These are phyloP conservation scores for cucumber (Cucumis sativus) DNA, from an alignment of 306 rosid genomes.

Conservation along the genomic window DNA sequence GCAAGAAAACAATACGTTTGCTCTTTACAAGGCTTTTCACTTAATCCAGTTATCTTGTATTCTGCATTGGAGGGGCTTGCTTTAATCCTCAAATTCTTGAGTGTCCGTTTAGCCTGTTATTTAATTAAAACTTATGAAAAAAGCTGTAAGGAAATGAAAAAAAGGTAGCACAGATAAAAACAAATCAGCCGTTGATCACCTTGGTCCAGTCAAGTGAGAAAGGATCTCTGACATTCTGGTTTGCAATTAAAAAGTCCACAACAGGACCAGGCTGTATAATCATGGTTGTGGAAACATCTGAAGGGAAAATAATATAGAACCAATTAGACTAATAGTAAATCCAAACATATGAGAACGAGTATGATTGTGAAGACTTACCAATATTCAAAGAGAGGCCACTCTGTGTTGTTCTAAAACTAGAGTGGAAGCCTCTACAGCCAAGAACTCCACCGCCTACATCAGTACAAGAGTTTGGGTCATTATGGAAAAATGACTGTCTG, in stretches of 20 bases:
- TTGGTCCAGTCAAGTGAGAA: constrained; percentile 64
- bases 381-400: constrained; percentile 76
- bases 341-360: neutral
- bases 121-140: neutral
- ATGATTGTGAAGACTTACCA: constrained; percentile 22
- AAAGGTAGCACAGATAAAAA: neutral
- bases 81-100: constrained; percentile 69
- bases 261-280: constrained; percentile 80
- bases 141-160: neutral
- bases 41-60: constrained; percentile 76
- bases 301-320: neutral
- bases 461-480: constrained; percentile 38
- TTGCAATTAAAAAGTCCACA: constrained; percentile 69
- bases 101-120: constrained; percentile 63
- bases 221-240: constrained; percentile 70
- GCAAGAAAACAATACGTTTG: constrained; percentile 32
- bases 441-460: constrained; percentile 92
- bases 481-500: constrained; percentile 75
- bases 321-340: neutral
- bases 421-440: constrained; percentile 83
- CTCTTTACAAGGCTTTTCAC: constrained; percentile 64
- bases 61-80: constrained; percentile 58
- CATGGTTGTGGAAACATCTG: constrained; percentile 95
- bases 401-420: constrained; percentile 85
- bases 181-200: constrained; percentile 24